These are phyloP conservation scores for Casuarina glauca DNA, from an alignment of 306 rosid species.

Conservation along the genomic window DNA sequence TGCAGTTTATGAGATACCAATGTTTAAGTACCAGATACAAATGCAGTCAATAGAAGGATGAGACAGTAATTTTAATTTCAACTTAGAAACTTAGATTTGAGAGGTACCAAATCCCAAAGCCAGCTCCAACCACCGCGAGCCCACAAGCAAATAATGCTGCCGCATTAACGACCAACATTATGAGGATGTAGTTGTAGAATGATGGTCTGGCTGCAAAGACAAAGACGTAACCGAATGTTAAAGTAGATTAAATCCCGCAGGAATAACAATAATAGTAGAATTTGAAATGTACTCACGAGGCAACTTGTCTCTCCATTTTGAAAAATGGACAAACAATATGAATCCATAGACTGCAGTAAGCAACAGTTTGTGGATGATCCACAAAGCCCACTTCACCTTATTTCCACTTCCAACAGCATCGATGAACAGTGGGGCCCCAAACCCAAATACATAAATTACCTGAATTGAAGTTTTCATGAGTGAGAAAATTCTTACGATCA, in stretches of 20 bases:
- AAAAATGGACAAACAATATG: slow-evolving; percentile 68
- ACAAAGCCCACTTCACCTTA: slow-evolving; percentile 60
- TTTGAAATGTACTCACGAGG: slow-evolving; percentile 56
- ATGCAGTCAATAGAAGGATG: slow-evolving; percentile 14
- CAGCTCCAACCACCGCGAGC: slow-evolving; percentile 46
- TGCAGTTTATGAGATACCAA: slow-evolving; percentile 30
- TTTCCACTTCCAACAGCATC: slow-evolving; percentile 35
- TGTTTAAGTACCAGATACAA: slow-evolving; percentile 17
- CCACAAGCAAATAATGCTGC: slow-evolving; percentile 55
- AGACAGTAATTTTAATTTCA: background rate
- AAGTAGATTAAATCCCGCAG: background rate
- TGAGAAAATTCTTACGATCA: background rate
- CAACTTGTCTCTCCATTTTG: slow-evolving; percentile 75
- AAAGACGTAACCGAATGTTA: slow-evolving; percentile 22
- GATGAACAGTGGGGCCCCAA: slow-evolving; percentile 65
- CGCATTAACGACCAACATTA: slow-evolving; percentile 57
- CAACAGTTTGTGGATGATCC: slow-evolving; percentile 57
- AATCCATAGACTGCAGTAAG: slow-evolving; percentile 69
- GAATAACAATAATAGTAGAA: background rate
- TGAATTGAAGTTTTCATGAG: slow-evolving; percentile 34
- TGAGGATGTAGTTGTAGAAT: slow-evolving; percentile 54
- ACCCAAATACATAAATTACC: slow-evolving; percentile 72
- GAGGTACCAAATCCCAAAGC: slow-evolving; percentile 67
- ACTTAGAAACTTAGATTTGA: background rate
- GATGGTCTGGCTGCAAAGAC: slow-evolving; percentile 68